Evolutionary conservation across 352 stramenopile species (phyloP), one percentile per base, ranked within the genome.

Genomic region (Globisporangium iwayamae): DNA sequence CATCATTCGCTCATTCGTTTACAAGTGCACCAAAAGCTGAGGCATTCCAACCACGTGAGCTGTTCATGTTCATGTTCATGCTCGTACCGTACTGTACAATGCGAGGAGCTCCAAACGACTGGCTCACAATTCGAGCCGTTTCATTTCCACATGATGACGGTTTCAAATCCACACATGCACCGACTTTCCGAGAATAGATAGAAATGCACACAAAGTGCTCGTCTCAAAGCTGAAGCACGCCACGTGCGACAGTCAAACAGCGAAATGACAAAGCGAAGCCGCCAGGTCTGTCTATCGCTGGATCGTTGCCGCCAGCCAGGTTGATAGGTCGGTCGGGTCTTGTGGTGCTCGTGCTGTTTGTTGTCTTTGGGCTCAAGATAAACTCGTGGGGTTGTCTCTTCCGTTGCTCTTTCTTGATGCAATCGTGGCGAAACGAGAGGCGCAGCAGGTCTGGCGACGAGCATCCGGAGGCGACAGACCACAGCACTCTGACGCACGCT

Each of bases 31-130:
- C 48, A 25, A 36, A 36, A 38, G 22, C 48, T 54, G 47, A 53
- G 32, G 20, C 47, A 32, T 36, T 36, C 32, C 32, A 36, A 50
- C 43, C 32, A 36, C 32, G 32, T 8, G 32, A 36, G 4, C 32
- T 36, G 4, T 36, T 36, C 32, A 36, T 9, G 32, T 8, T 8
- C 32, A 36, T 36, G 32, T 28, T 28, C 45, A 51, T 51, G 20
- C 20, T 52, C 20, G 20, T 52, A 53, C 47, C 2, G 47, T 53
- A 34, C 47, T 0, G 10, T 14, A 41, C 4, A 7, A 53, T 36
- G 22, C 47, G 22, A 53, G 22, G 10, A 53, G 47, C 47, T 53
- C 47, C 22, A 53, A 53, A 53, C 47, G 22, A 53, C 47, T 53
- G 47, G 47, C 47, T 53, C 47, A 10, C 22, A 18, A 8, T 53